Percentiles rank a stretch among this genome's conserved stretches.
These are phyloP conservation scores for Pugionium dolabratum DNA, from an alignment of 345 rosid species.

Conservation along the genomic window DNA sequence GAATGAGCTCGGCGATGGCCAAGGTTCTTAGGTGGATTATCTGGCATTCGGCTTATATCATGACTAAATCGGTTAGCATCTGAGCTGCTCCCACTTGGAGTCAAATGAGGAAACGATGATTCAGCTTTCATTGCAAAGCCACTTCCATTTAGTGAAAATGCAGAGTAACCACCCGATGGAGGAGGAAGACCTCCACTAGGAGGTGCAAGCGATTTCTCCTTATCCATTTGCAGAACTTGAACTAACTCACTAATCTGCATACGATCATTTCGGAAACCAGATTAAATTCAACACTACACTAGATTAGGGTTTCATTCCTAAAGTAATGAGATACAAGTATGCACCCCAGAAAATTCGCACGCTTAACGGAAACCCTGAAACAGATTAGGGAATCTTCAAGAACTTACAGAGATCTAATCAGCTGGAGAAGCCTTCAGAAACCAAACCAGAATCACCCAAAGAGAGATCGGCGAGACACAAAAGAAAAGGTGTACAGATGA, in stretches of 20 bases:
- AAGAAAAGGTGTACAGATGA: not conserved
- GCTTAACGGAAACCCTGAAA: not conserved
- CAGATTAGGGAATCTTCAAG: not conserved
- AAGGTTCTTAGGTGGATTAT: slow-evolving; percentile 73
- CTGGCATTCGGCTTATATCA: slow-evolving; percentile 83
- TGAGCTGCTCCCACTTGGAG: slow-evolving; percentile 46
- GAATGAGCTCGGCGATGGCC: slow-evolving; percentile 98
- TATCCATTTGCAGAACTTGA: slow-evolving; percentile 61
- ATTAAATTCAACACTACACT: not conserved
- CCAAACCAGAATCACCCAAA: slow-evolving; percentile 13
- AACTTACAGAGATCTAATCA: slow-evolving; percentile 33
- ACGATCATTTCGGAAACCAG: slow-evolving; percentile 20
- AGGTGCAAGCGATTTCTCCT: slow-evolving; percentile 58
- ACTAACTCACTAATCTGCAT: slow-evolving; percentile 27
- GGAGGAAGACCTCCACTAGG: slow-evolving; percentile 62
- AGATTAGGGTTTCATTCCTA: slow-evolving; percentile 20
- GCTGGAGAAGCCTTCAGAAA: slow-evolving; percentile 6
- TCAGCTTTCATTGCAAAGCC: slow-evolving; percentile 58
- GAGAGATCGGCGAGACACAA: slow-evolving; percentile 23
- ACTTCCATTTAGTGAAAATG: slow-evolving; percentile 51
- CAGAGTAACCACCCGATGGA: slow-evolving; percentile 56
- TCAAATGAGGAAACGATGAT: slow-evolving; percentile 48
- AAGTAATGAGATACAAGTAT: not conserved
- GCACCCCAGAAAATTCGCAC: slow-evolving; percentile 4
- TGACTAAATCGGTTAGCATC: slow-evolving; percentile 64